Conservation (phyloP, 2,329 filamentous ascomycete genomes). For the Chrysoporthe puriensis region DNA sequence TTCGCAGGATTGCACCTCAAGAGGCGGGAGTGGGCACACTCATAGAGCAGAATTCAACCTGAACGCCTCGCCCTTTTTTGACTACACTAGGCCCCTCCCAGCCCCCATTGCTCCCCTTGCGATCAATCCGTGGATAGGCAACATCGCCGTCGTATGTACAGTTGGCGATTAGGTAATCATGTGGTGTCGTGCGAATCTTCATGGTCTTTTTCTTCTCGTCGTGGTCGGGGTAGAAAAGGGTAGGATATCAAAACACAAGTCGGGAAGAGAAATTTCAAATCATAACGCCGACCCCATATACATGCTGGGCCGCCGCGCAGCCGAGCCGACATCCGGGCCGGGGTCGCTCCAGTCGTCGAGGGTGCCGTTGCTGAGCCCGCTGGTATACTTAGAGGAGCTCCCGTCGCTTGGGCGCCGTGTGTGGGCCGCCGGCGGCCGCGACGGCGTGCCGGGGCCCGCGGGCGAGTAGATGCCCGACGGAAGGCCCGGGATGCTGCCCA, state of each 20-base stretch:
- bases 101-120: neutral
- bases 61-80: conserved; percentile 4
- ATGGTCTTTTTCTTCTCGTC: neutral
- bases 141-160: conserved; percentile 14
- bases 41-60: neutral
- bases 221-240: neutral
- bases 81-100: neutral
- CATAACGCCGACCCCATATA: conserved; percentile 23
- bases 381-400: conserved; percentile 53
- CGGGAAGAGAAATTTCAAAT: conserved; percentile 11
- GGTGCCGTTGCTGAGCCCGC: conserved; percentile 48
- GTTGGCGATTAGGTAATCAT: neutral
- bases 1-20: neutral
- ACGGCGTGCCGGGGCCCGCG: conserved; percentile 27
- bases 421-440: conserved; percentile 39
- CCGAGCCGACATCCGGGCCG: conserved; percentile 56
- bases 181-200: conserved; percentile 1
- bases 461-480: conserved; percentile 35
- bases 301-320: conserved; percentile 22
- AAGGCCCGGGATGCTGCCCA: conserved; percentile 37
- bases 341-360: conserved; percentile 54
- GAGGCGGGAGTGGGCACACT: neutral
- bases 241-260: conserved; percentile 10
- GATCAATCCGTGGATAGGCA: neutral
- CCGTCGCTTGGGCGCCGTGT: conserved; percentile 43